Evolutionary conservation across 139 green algal species (phyloP), one percentile per base, ranked within the genome.

Genomic region (Tetratostichococcus sp.): DNA sequence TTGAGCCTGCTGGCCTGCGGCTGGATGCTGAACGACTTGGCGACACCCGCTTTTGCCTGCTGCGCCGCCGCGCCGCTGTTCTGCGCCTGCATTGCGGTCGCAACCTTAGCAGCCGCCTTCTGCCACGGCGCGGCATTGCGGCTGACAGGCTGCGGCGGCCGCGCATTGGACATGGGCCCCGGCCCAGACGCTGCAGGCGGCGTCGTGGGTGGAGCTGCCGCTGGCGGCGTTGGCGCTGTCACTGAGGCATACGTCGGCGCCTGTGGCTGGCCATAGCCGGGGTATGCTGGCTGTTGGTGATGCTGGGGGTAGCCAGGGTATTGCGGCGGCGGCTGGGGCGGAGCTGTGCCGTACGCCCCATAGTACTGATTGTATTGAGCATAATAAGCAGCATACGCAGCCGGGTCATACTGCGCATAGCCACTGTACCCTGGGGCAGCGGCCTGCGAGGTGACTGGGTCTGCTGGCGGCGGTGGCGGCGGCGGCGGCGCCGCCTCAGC

Each of bases 1-100:
- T 42, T 69, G 31, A 43, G 43, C 58, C 71, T 78, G 75, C 69
- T 65, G 35, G 73, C 17, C 75, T 84, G 79, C 8, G 79, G 74
- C 4, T 65, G 65, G 31, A 84, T 80, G 50, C 35, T 57, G 70
- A 84, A 80, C 11, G 39, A n/a, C 19, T 62, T 62, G 14, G 50
- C 50, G 19, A 62, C 19, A 17, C 11, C 50, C 50, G 50, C 11
- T 17, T 62, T 62, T 8, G 50, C 50, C 39, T 50, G 39, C 39
- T 50, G 39, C 11, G 8, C 76, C n/a, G 2, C 57, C 14, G 62
- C 76, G 68, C 21, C 2, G 6, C 4, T 17, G 3, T 22, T 30
- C 73, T 57, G 65, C 25, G 17, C 26, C 67, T 50, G 39, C 43
- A 62, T 50, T 32, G 31, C 23, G 31, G 6, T 72, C 31, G 30